phyloP scores from a whole-genome alignment of 2,329 filamentous ascomycete genomes.

The Diplodia mutila region DNA sequence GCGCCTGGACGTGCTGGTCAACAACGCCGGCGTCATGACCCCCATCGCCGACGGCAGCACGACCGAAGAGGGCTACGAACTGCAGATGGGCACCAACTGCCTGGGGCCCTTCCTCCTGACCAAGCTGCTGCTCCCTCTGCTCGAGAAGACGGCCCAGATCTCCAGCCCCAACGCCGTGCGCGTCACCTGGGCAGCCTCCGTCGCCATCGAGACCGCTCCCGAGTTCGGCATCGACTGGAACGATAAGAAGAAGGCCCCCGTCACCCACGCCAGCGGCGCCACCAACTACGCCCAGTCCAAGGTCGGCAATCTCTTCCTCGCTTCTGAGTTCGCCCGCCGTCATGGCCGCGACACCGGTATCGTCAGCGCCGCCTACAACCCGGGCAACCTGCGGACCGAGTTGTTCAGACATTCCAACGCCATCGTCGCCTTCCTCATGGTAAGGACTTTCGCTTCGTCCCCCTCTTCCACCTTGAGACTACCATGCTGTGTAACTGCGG shows the following conservation, averaged over 20 bases:
- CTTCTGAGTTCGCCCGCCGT: constrained; percentile 30
- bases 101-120: constrained; percentile 48
- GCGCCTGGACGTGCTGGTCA: constrained; percentile 48
- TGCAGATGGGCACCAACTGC: constrained; percentile 47
- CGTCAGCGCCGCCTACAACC: constrained; percentile 41
- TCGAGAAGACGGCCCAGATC: constrained; percentile 37
- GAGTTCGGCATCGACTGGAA: constrained; percentile 27
- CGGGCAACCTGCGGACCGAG: constrained; percentile 47
- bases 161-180: constrained; percentile 36
- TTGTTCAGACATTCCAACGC: constrained; percentile 36
- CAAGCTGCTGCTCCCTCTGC: constrained; percentile 42
- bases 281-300: constrained; percentile 36
- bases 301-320: constrained; percentile 36
- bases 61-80: constrained; percentile 31
- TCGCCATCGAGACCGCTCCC: constrained; percentile 28
- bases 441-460: background rate
- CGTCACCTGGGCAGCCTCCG: constrained; percentile 40
- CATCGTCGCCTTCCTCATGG: constrained; percentile 10
- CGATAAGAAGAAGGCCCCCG: constrained; percentile 20
- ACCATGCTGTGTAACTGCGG: background rate
- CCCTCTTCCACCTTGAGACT: background rate
- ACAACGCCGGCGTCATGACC: constrained; percentile 42
- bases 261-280: background rate
- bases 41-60: constrained; percentile 33
- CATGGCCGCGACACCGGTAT: constrained; percentile 30